phyloP scores from a whole-genome alignment of 192 early-diverging fungal species.

The Rhizoclosmatium globosum region DNA sequence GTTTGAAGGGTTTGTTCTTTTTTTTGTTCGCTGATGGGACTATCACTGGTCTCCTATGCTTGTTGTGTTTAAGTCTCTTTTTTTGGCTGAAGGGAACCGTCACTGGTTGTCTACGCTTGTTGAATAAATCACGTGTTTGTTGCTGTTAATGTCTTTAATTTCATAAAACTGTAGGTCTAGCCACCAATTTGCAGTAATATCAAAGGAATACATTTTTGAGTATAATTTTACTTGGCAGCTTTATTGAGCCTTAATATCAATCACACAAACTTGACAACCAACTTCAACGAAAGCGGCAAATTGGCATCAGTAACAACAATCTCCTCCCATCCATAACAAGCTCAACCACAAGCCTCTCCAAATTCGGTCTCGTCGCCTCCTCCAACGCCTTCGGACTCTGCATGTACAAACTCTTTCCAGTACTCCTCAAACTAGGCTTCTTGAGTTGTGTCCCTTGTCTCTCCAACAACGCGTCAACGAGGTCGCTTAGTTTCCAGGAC shows the following conservation, averaged over 20 bases:
- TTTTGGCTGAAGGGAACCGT: too few relatives aligned
- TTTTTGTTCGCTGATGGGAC: too few relatives aligned
- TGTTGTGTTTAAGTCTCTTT: too few relatives aligned
- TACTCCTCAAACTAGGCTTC: conserved; percentile 75
- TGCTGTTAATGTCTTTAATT: too few relatives aligned
- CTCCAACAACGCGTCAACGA: conserved; percentile 84
- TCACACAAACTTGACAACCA: conserved; percentile 46
- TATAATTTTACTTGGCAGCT: too few relatives aligned
- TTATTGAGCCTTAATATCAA: neutral
- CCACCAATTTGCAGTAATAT: too few relatives aligned
- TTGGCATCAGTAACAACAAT: conserved; percentile 85
- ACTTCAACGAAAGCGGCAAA: conserved; percentile 65
- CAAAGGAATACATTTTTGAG: too few relatives aligned
- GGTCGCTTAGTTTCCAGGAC: conserved; percentile 75
- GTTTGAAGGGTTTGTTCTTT: too few relatives aligned
- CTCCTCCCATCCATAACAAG: conserved; percentile 74
- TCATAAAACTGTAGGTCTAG: too few relatives aligned
- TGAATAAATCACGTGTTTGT: too few relatives aligned
- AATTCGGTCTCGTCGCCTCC: conserved; percentile 83
- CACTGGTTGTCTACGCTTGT: too few relatives aligned
- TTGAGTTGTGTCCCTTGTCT: conserved; percentile 84
- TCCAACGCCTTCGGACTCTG: conserved; percentile 84
- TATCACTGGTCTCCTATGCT: too few relatives aligned
- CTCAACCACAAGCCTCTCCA: conserved; percentile 71
- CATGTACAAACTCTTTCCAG: conserved; percentile 80